A percentile compares a stretch with the other conserved stretches of the same genome.
phyloP scores from a whole-genome alignment of 108 stramenopile genomes.

The Nannochloropsis salina region DNA sequence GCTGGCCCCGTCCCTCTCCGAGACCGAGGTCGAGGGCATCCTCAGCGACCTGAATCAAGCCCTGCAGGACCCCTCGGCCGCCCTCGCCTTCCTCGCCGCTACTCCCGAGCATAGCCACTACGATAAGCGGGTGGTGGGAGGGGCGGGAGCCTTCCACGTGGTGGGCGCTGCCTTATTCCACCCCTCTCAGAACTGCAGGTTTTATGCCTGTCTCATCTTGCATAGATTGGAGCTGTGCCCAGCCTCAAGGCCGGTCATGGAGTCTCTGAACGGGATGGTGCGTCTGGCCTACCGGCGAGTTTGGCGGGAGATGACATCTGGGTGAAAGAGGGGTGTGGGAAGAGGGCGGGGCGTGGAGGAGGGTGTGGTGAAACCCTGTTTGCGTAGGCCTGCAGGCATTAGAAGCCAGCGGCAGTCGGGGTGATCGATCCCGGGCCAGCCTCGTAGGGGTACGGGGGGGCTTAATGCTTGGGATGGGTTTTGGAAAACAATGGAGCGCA shows the following conservation, averaged over 20 bases:
- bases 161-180: neutral
- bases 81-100: neutral
- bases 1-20: neutral
- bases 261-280: neutral
- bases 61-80: neutral
- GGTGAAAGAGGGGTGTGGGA: neutral
- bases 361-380: neutral
- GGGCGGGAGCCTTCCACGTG: neutral
- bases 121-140: neutral
- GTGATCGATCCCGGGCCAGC: too few relatives aligned
- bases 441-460: too few relatives aligned
- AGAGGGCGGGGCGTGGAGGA: neutral
- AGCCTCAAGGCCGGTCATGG: neutral
- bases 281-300: neutral
- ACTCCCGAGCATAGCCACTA: neutral
- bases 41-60: constrained; percentile 4
- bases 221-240: neutral
- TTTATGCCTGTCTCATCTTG: neutral
- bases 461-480: too few relatives aligned
- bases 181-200: neutral
- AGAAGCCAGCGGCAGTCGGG: too few relatives aligned
- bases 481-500: too few relatives aligned
- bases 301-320: neutral
- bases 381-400: too few relatives aligned
- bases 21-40: neutral